These are phyloP conservation scores for Ensete glaucum DNA, from an alignment of 176 grass and related monocot genomes.

Conservation along the genomic window DNA sequence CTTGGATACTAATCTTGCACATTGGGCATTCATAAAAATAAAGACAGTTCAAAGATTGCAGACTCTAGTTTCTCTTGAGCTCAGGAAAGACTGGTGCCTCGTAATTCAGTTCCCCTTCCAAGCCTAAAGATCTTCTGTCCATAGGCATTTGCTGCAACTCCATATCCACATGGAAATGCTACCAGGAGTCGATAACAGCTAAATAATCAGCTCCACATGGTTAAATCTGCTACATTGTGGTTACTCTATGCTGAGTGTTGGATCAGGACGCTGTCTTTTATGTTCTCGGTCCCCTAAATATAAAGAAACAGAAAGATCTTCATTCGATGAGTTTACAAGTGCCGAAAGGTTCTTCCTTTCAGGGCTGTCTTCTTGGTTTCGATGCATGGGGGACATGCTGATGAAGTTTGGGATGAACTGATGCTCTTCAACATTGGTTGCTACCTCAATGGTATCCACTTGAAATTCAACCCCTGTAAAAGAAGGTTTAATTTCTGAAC, in stretches of 20 bases:
- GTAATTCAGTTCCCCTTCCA: neutral
- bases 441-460: slow-evolving; percentile 30
- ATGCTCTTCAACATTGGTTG: slow-evolving; percentile 59
- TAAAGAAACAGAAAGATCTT: slow-evolving; percentile 66
- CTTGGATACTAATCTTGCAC: too few relatives aligned
- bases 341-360: slow-evolving; percentile 34
- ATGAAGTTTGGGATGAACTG: slow-evolving; percentile 82
- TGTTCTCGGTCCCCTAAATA: slow-evolving; percentile 63
- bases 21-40: too few relatives aligned
- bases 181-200: neutral
- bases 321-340: slow-evolving; percentile 53
- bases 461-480: slow-evolving; percentile 11
- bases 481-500: slow-evolving; percentile 30
- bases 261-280: slow-evolving; percentile 39
- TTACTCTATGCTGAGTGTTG: slow-evolving; percentile 26
- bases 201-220: neutral
- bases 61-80: too few relatives aligned
- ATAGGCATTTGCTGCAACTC: neutral
- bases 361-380: slow-evolving; percentile 20
- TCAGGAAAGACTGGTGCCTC: too few relatives aligned
- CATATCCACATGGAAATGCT: neutral
- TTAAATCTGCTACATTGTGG: neutral
- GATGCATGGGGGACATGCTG: slow-evolving; percentile 38
- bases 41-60: too few relatives aligned
- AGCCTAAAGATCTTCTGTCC: neutral